Conservation (phyloP, 169 alveolate species). For the Cystoisospora suis region DNA sequence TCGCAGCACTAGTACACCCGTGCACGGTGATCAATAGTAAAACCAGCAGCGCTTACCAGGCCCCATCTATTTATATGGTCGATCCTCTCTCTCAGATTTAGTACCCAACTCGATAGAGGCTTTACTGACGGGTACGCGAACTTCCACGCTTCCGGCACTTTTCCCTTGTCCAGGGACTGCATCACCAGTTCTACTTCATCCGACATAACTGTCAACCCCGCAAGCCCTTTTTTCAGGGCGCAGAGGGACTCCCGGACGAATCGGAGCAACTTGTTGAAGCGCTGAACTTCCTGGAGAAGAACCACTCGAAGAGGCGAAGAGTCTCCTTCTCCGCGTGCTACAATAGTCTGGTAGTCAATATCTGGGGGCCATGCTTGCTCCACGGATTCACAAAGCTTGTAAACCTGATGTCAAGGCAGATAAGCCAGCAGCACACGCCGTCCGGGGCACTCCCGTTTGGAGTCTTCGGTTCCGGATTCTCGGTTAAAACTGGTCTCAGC, state of each 20-base stretch:
- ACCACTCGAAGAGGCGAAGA: slow-evolving; percentile 89
- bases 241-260: slow-evolving; percentile 79
- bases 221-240: slow-evolving; percentile 84
- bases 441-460: too few relatives aligned
- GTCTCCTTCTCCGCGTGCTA: slow-evolving; percentile 82
- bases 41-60: slow-evolving; percentile 39
- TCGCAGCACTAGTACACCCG: not conserved
- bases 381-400: slow-evolving; percentile 57
- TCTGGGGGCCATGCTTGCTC: slow-evolving; percentile 84
- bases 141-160: slow-evolving; percentile 89
- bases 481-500: too few relatives aligned
- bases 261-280: slow-evolving; percentile 86
- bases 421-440: not conserved
- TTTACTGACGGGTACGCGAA: slow-evolving; percentile 88
- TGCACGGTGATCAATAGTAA: not conserved
- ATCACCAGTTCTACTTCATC: slow-evolving; percentile 89
- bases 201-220: slow-evolving; percentile 90
- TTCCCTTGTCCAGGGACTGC: slow-evolving; percentile 81
- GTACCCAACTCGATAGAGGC: slow-evolving; percentile 91
- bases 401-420: not conserved
- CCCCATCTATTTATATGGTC: slow-evolving; percentile 90
- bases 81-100: slow-evolving; percentile 86
- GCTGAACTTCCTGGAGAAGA: slow-evolving; percentile 88
- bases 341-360: slow-evolving; percentile 83
- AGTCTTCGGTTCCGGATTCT: too few relatives aligned